Conservation (phyloP, 192 early-diverging fungal genomes). For the Podila clonocystis region DNA sequence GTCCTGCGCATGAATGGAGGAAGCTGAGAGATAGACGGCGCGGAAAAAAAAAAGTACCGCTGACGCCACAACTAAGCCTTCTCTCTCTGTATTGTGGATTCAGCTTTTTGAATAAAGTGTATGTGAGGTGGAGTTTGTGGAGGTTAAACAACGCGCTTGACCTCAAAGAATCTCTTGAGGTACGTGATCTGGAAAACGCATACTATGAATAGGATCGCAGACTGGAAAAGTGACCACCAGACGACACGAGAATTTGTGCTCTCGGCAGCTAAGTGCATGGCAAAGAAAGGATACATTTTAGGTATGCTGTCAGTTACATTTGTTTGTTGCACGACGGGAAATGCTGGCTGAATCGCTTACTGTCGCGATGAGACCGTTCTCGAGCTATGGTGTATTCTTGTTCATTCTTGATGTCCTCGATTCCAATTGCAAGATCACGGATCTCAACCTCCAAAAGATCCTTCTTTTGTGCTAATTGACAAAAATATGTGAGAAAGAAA, state of each 20-base stretch:
- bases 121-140: too few relatives aligned
- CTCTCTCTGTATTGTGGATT: too few relatives aligned
- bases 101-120: too few relatives aligned
- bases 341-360: conserved; percentile 37
- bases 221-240: conserved; percentile 81
- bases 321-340: too few relatives aligned
- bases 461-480: conserved; percentile 24
- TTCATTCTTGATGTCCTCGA: conserved; percentile 74
- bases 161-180: conserved; percentile 79
- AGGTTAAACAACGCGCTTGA: conserved; percentile 62
- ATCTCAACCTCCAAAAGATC: conserved; percentile 75
- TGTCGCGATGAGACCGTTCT: conserved; percentile 71
- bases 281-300: neutral
- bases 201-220: conserved; percentile 67
- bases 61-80: too few relatives aligned
- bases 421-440: conserved; percentile 66
- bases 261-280: conserved; percentile 67
- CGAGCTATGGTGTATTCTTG: conserved; percentile 74
- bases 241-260: conserved; percentile 82
- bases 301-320: too few relatives aligned
- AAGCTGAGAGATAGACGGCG: too few relatives aligned
- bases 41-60: too few relatives aligned
- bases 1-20: too few relatives aligned
- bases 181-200: conserved; percentile 79
- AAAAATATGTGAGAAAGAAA: neutral